Evolutionary conservation across 106 monocot genomes (phyloP), one percentile per base, ranked within the genome.

Genomic region (Dendrobium catenatum): DNA sequence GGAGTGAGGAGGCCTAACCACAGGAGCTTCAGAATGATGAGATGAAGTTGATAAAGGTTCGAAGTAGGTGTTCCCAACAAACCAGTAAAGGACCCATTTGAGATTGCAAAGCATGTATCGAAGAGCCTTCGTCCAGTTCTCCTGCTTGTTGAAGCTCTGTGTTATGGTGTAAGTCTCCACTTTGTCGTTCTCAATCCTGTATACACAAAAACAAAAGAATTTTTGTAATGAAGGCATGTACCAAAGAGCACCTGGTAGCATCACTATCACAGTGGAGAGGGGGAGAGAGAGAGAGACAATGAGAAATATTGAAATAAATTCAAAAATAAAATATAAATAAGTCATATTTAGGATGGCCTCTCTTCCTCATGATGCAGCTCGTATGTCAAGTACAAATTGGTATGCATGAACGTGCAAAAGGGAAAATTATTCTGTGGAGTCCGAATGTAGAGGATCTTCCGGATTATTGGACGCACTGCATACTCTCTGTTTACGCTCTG

Each of bases 121-220:
- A 16, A 97, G 86, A 70, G 97, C 90, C 81, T 94, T 97, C 3
- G 97, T 97, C 92, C 94, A 94, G 44, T 89, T 87, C 81, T 94
- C 96, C 75, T 89, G 86, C 85, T 94, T 94, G 81, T 97, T 97
- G 82, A 97, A 97, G 77, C 96, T 97, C 75, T 91, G 92, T 1
- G 90, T 90, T 83, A 97, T 97, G 79, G 92, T 94, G 82, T 92
- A 88, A 83, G 85, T 89, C 83, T 81, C 97, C 75, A 94, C 94
- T 77, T 90, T 92, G 79, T 97, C 97, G 54, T 88, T 92, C 84
- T 97, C 94, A 73, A 97, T 94, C 89, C 94, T 97, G 55, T 29
- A 61, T 76, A 84, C 42, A 9, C 29, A 72, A 79, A 22, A 61
- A 61, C n/a, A 61, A 61, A 54, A 54, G 6, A 61, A 51, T 15